Conservation (phyloP, 495 filamentous ascomycete species). For the Saxophila tyrrhenica region DNA sequence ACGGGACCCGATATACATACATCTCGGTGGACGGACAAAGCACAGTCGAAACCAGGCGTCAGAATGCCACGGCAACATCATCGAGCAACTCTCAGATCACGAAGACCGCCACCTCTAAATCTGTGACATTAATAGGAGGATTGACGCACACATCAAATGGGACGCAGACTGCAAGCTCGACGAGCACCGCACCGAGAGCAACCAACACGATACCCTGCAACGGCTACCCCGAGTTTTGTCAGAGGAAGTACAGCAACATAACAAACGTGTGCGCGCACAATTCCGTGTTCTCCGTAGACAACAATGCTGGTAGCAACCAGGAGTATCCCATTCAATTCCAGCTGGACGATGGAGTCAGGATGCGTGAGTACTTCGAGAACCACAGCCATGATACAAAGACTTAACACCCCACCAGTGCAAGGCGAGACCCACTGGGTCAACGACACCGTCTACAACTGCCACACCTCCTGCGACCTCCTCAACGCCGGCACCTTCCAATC, state of each 20-base stretch:
- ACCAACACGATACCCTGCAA: slow-evolving; percentile 57
- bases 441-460: slow-evolving; percentile 51
- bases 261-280: slow-evolving; percentile 81
- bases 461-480: slow-evolving; percentile 68
- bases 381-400: neutral
- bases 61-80: slow-evolving; percentile 3
- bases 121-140: neutral
- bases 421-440: slow-evolving; percentile 67
- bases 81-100: slow-evolving; percentile 2
- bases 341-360: slow-evolving; percentile 77
- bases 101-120: neutral
- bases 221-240: slow-evolving; percentile 72
- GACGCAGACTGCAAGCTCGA: slow-evolving; percentile 2
- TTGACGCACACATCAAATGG: neutral
- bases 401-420: slow-evolving; percentile 44
- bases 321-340: slow-evolving; percentile 55
- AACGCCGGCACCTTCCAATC: slow-evolving; percentile 65
- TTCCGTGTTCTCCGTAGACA: slow-evolving; percentile 60
- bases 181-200: slow-evolving; percentile 18
- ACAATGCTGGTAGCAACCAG: slow-evolving; percentile 73
- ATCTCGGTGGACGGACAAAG: neutral
- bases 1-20: slow-evolving; percentile 16
- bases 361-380: slow-evolving; percentile 42
- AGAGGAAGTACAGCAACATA: slow-evolving; percentile 75
- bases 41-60: neutral